Base-by-base conservation (phyloP, 192 early-diverging fungal species). In the Dissophora ornata region DNA sequence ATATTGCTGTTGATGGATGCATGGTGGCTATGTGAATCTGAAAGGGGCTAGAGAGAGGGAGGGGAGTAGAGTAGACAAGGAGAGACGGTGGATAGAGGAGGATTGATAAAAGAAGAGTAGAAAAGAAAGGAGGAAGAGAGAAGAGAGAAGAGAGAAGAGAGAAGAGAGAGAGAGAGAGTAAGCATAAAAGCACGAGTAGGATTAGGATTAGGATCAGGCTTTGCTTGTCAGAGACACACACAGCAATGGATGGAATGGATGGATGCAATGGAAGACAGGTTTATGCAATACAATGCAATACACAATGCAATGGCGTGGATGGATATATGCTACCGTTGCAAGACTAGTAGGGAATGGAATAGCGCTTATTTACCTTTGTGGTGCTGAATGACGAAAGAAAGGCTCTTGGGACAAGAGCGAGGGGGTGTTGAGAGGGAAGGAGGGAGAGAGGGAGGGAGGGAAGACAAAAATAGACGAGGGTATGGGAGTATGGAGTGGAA, bases 1-100 rank as follows among this genome's bases (percentile, higher is more conserved):
- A 19, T 68, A 68, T 58, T 51, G 47, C 36, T 42, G 66, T 24
- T 58, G 66, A 58, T 10, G 66, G 25, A 4, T 58, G 56, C 54
- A 58, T 68, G 15, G 21, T 32, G 26, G 40, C 19, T 41, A 45
- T 21, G 30, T 30, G 28, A 51, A 29, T 54, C 22, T 15, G 52
- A 33, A 13, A 41, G 51, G 16, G 29, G 46, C 32, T 51, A 30
- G 33, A 36, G 29, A 13, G 13, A 38, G 22, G 21, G 28, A 22
- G 58, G 24, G 19, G 13, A 6, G 8, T 48, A 45, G 25, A 29
- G 21, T 3, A 3, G 24, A 26, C 46, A 18, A 18, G 25, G 19
- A 38, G 47, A 50, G 60, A 28, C 2, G 28, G 15, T 18, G 38
- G 47, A 9, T 24, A 48, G 33, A 24, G 45, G 30, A 7, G 65